Evolutionary conservation across 108 stramenopile species (phyloP).

Genomic region (Skeletonema menzelii): DNA sequence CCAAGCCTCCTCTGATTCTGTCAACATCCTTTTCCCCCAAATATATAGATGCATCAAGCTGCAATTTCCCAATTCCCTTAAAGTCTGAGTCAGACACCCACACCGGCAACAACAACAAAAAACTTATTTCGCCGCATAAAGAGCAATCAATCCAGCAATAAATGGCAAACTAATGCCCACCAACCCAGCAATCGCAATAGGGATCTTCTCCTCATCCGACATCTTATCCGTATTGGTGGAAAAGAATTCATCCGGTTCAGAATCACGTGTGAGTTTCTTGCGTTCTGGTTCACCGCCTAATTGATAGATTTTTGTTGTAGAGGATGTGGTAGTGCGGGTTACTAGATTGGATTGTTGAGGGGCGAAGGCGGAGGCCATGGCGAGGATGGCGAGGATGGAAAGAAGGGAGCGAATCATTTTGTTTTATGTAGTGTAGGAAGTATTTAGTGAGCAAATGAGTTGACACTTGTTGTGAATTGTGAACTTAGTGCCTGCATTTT

Average conservation of each 20-base stretch:
- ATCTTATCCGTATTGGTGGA: slow-evolving; percentile 86
- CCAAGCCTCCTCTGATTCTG: no score
- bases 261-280: slow-evolving; percentile 71
- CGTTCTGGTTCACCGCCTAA: slow-evolving; percentile 65
- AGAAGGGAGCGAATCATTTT: slow-evolving; percentile 19
- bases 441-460: no score
- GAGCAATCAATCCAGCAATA: slow-evolving; percentile 81
- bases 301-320: slow-evolving; percentile 26
- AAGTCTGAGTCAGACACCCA: not conserved
- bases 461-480: no score
- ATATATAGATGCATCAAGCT: not conserved
- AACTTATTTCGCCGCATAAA: slow-evolving; percentile 78
- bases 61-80: not conserved
- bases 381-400: slow-evolving; percentile 10
- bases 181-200: slow-evolving; percentile 80
- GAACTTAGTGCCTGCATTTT: no score
- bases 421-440: no score
- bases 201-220: slow-evolving; percentile 85
- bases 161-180: slow-evolving; percentile 83
- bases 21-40: not conserved
- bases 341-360: slow-evolving; percentile 5
- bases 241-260: slow-evolving; percentile 87
- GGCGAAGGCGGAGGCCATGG: slow-evolving; percentile 25
- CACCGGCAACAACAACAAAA: no score
- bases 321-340: not conserved